Conservation (phyloP, 352 stramenopile genomes). For the Globisporangium spinosum region DNA sequence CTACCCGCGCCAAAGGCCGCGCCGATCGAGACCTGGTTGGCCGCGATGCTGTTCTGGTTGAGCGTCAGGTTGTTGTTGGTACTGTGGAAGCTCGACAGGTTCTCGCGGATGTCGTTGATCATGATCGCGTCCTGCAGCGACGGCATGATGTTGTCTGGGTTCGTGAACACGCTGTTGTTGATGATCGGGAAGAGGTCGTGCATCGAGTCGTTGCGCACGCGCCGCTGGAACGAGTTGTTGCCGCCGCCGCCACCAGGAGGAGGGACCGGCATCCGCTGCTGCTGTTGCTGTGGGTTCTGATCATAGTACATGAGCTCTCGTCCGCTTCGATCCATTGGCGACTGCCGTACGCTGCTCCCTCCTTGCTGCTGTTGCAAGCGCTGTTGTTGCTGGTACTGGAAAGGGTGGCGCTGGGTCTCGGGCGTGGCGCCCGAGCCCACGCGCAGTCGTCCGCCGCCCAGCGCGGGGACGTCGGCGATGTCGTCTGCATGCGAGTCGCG, state of each 20-base stretch:
- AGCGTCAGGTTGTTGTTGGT: constrained; percentile 3
- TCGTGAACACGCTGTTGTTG: constrained; percentile 61
- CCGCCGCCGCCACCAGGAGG: constrained; percentile 4
- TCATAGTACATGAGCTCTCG: constrained; percentile 2
- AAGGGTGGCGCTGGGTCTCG: constrained; percentile 8
- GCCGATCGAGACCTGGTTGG: constrained; percentile 16
- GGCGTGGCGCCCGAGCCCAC: neutral
- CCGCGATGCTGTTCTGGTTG: constrained; percentile 2
- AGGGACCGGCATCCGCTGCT: constrained; percentile 22
- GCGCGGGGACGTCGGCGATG: neutral
- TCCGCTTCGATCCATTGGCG: neutral
- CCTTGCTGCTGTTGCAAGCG: neutral
- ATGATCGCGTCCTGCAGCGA: constrained; percentile 74
- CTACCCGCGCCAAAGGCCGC: constrained; percentile 10
- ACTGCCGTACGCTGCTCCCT: neutral
- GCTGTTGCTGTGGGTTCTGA: constrained; percentile 18
- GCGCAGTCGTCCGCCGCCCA: neutral
- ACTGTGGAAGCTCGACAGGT: constrained; percentile 17
- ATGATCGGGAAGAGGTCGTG: constrained; percentile 63
- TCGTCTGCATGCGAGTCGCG: constrained; percentile 24
- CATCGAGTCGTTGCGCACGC: constrained; percentile 40
- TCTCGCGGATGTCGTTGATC: constrained; percentile 56
- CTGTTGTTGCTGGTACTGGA: constrained; percentile 17
- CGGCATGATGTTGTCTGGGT: constrained; percentile 70
- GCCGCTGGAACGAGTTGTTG: constrained; percentile 17